Percentiles rank a stretch among this genome's conserved stretches.
phyloP scores from a whole-genome alignment of 2,329 filamentous ascomycete genomes.

The Aspergillus ibericus region DNA sequence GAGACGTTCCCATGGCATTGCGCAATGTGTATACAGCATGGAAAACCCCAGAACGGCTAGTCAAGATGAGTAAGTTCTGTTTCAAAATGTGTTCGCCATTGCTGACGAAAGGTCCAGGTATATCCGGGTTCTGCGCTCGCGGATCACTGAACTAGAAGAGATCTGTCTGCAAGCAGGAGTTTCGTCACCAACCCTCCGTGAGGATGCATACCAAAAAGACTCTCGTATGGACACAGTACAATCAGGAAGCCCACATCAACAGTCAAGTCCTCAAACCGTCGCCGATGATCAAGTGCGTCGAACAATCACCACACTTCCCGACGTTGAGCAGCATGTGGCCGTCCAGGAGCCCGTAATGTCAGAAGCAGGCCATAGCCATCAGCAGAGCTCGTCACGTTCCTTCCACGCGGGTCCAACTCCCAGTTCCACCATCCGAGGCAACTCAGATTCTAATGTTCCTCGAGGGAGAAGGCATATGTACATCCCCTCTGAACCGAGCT shows the following conservation, averaged over 20 bases:
- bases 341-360: background rate
- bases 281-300: background rate
- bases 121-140: constrained; percentile 22
- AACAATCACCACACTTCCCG: background rate
- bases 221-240: background rate
- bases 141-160: constrained; percentile 31
- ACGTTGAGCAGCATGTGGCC: background rate
- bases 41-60: constrained; percentile 40
- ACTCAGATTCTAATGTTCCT: background rate
- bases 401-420: background rate
- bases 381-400: background rate
- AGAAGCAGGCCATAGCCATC: background rate
- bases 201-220: background rate
- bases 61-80: constrained; percentile 33
- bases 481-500: background rate
- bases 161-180: constrained; percentile 24
- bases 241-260: background rate
- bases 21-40: constrained; percentile 42
- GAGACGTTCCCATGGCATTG: constrained; percentile 33
- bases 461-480: background rate
- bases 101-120: constrained; percentile 7
- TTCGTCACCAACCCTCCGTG: constrained; percentile 11
- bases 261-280: background rate
- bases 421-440: background rate
- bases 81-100: background rate